Evolutionary conservation across 345 rosid species (phyloP), one percentile per base, ranked within the genome.

Genomic region (Salix caprea): DNA sequence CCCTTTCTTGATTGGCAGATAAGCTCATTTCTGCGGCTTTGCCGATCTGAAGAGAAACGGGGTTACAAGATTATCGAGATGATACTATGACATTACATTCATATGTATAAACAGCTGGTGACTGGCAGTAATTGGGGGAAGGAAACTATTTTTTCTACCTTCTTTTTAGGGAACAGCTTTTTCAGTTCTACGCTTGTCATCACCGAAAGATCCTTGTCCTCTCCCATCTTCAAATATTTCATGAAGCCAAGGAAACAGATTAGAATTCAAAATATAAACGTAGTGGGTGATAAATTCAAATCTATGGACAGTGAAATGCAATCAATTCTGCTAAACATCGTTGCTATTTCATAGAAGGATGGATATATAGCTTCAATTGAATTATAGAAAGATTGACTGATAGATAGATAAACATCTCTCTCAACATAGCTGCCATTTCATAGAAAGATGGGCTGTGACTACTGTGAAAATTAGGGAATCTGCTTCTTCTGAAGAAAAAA

Each of bases 1-100:
- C 73, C 78, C 90, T 87, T 86, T 88, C 93, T 88, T 91, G 97
- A 75, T 95, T 95, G 6, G 91, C 99, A 10, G 98, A 89, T 73
- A 95, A 85, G 84, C 85, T 95, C 83, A 77, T 81, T 87, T 95
- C 99, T 9, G 76, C 84, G 85, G 89, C 90, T 82, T 87, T 71
- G 26, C 46, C 58, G 15, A 95, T 89, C 97, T 95, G 90, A 64
- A 69, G 40, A 67, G 16, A 18, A 4, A 52, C n/a, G 8, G 52
- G 46, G n/a, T 18, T 23, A 26, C 16, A 14, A 28, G 30, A 40
- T 19, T 37, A 40, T 37, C 30, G 26, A 10, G 30, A 67, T 21
- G 40, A 42, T 4, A 71, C 39, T 68, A 78, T 1, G 16, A 26
- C 67, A 64, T 28, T 11, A 28, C 10, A 64, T 6, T 26, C 5